Evolutionary conservation across 306 rosid genomes (phyloP).

Genomic region (Sophora flavescens): DNA sequence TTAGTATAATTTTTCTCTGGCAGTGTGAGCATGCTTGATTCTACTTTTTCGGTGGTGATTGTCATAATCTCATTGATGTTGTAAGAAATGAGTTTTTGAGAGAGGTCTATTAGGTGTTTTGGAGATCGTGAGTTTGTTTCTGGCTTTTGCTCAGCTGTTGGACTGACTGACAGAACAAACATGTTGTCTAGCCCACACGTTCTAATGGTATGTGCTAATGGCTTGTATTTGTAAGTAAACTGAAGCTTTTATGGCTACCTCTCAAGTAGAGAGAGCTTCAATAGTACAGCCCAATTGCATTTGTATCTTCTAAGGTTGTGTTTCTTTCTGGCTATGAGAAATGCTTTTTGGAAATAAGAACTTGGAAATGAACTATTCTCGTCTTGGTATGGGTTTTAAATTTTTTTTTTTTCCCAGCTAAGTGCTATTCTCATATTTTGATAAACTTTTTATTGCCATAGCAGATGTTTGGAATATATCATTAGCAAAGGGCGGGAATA

Average conservation of each 20-base stretch:
- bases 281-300: slow-evolving; percentile 31
- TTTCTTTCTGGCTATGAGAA: too few species aligned
- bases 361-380: too few species aligned
- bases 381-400: too few species aligned
- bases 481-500: too few species aligned
- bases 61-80: slow-evolving; percentile 55
- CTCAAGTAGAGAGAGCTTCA: slow-evolving; percentile 33
- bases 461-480: too few species aligned
- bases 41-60: slow-evolving; percentile 56
- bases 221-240: slow-evolving; percentile 73
- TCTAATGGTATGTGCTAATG: slow-evolving; percentile 66
- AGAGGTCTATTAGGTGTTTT: slow-evolving; percentile 59
- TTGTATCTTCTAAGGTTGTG: slow-evolving; percentile 6
- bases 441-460: too few species aligned
- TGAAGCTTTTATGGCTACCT: slow-evolving; percentile 47
- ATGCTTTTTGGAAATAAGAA: too few species aligned
- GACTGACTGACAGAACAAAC: slow-evolving; percentile 67
- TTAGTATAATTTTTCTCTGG: slow-evolving; percentile 64
- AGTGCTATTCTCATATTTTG: too few species aligned
- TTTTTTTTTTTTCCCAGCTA: too few species aligned
- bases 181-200: slow-evolving; percentile 56
- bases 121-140: slow-evolving; percentile 58
- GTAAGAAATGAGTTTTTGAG: slow-evolving; percentile 78
- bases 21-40: slow-evolving; percentile 84
- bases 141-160: slow-evolving; percentile 90